Evolutionary conservation across 2,329 filamentous ascomycete genomes (phyloP), one percentile per base, ranked within the genome.

Genomic region (Cercospora sojina): DNA sequence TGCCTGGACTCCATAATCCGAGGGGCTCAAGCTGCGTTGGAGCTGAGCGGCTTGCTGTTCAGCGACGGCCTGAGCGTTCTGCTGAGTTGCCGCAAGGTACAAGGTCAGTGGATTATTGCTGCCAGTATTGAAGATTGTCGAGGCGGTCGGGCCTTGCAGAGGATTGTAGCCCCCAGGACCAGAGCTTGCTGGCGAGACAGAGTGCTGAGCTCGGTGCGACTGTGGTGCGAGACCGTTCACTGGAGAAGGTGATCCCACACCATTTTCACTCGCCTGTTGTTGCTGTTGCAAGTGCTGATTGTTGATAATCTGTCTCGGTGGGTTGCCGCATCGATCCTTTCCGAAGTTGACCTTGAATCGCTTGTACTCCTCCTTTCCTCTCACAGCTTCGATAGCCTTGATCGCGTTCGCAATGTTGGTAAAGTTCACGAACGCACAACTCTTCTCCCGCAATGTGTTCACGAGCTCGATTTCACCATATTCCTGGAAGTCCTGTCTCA

Each of bases 271-370:
- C 69, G 83, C 82, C 53, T 80, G 77, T 65, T 90, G 89, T 75
- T 90, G 86, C 62, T 85, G 83, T 72, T 90, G 83, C 71, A 84
- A 83, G 60, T 82, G 79, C 68, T 83, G 82, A 70, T 84, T 72
- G 69, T 77, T 86, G 78, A 90, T 87, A 71, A 91, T 86, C 82
- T 98, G 95, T 67, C 95, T 90, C 53, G 95, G 95, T 61, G 95
- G 91, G 81, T 99, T 99, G 72, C 95, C 95, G 75, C 95, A 99
- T 64, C 95, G 89, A 78, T 99, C 95, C 83, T 99, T 99, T 80
- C 95, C 95, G 78, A 99, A 99, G 83, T 99, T 99, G 79, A 99
- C 94, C 86, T 99, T 99, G 88, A 99, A 99, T 74, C 95, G 88
- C 80, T 89, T 92, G 85, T 99, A 99, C 76, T 99, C 95, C 51